These are phyloP conservation scores for Margaritispora aquatica DNA, from an alignment of 495 filamentous ascomycete species.

Conservation along the genomic window DNA sequence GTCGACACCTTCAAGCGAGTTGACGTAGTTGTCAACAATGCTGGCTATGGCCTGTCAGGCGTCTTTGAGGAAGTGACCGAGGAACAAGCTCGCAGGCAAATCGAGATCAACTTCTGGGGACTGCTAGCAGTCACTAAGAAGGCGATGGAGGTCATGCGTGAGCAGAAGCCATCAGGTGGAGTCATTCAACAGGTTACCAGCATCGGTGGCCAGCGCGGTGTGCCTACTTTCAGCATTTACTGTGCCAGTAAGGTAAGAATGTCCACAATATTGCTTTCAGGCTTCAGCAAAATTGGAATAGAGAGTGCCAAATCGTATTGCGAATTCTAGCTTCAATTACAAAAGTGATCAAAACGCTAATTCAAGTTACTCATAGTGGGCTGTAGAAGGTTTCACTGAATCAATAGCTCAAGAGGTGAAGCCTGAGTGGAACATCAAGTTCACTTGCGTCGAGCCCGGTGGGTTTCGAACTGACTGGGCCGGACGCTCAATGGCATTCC, in stretches of 20 bases:
- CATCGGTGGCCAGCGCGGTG: constrained; percentile 42
- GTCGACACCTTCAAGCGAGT: constrained; percentile 36
- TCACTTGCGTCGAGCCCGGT: constrained; percentile 31
- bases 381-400: constrained; percentile 51
- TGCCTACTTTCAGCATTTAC: constrained; percentile 43
- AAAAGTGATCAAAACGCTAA: too few relatives aligned
- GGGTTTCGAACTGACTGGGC: constrained; percentile 34
- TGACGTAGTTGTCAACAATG: constrained; percentile 53
- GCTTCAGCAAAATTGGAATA: too few relatives aligned
- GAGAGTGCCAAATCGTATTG: too few relatives aligned
- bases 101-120: constrained; percentile 52
- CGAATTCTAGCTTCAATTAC: too few relatives aligned
- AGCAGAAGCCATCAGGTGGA: constrained; percentile 36
- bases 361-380: too few relatives aligned
- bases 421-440: constrained; percentile 42
- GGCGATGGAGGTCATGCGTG: constrained; percentile 41
- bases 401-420: constrained; percentile 42
- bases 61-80: constrained; percentile 40
- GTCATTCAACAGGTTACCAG: constrained; percentile 48
- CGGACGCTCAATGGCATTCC: constrained; percentile 26
- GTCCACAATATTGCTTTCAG: too few relatives aligned
- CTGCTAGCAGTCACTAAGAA: constrained; percentile 37
- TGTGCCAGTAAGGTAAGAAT: constrained; percentile 51
- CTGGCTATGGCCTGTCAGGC: constrained; percentile 41
- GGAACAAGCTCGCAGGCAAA: constrained; percentile 30